Evolutionary conservation across 176 grass and related monocot genomes (phyloP).

Genomic region (Elaeis guineensis): DNA sequence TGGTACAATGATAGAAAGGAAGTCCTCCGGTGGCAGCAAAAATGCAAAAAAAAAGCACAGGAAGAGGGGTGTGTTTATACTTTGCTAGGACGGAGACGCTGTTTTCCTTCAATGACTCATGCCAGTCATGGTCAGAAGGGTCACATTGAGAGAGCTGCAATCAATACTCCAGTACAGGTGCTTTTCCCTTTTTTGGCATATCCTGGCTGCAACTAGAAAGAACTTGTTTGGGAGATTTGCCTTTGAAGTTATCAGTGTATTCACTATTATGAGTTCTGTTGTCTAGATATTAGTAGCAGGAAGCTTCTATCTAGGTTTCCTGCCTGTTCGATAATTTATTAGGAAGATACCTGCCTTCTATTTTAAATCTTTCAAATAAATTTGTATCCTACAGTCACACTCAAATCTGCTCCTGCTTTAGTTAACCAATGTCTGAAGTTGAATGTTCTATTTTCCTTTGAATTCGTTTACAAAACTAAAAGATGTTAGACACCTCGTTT

Average conservation of each 20-base stretch:
- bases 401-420: too few relatives aligned
- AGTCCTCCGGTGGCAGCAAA: constrained; percentile 61
- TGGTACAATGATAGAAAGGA: constrained; percentile 88
- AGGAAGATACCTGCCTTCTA: too few relatives aligned
- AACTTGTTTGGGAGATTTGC: neutral
- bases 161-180: constrained; percentile 97
- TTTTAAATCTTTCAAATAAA: too few relatives aligned
- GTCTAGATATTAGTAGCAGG: too few relatives aligned
- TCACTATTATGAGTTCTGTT: too few relatives aligned
- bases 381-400: too few relatives aligned
- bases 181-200: neutral
- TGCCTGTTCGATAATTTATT: too few relatives aligned
- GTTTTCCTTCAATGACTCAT: constrained; percentile 49
- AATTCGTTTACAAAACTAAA: too few relatives aligned
- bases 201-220: neutral
- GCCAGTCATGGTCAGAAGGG: constrained; percentile 40
- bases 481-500: too few relatives aligned
- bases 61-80: constrained; percentile 53
- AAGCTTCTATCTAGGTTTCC: too few relatives aligned
- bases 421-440: too few relatives aligned
- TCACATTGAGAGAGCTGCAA: constrained; percentile 91
- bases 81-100: constrained; percentile 68
- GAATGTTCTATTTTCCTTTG: too few relatives aligned
- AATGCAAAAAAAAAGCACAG: constrained; percentile 45
- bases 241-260: neutral